Evolutionary conservation across 164 flowering plant genomes (phyloP), one percentile per base, ranked within the genome.

Genomic region (Cinnamomum chago): DNA sequence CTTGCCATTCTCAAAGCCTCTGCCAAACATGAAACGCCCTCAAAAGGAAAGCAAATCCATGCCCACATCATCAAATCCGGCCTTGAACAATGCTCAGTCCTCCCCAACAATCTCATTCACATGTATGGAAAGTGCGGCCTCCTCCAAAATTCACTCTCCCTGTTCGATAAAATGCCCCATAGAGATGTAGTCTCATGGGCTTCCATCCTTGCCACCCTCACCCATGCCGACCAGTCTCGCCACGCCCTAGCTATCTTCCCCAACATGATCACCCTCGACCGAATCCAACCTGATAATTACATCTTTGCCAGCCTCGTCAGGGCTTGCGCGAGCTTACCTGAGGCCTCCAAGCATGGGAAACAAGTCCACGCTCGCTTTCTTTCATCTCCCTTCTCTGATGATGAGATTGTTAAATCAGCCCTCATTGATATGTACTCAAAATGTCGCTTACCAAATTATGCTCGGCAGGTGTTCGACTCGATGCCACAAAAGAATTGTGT

Each of bases 381-480:
- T 5, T 65, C 78, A 18, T 94, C 97, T 0, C 74, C 73, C 1
- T 90, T 77, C 78, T 55, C 67, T 12, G 82, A 79, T 30, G 96
- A 94, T 68, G 90, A 88, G 77, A 92, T 94, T 62, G 86, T 84
- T 7, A 92, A 90, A 74, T 92, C 96, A 0, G 60, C 60, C 47
- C 80, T 94, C 71, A 90, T 94, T 73, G 94, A 94, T 79, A 87
- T 94, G 93, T 94, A 91, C 79, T 86, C 89, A 0, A 94, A 90
- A 81, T 90, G 93, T 77, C 88, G 88, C n/a, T 74, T 81, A 18
- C 85, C 85, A 1, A 84, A 86, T 28, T 58, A 76, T 71, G 96
- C 92, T 13, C 78, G 86, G 17, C 40, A 47, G 4, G 86, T 90
- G 67, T 94, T 91, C 68, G 86, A 86, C 62, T 81, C 89, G 2